phyloP scores from a whole-genome alignment of 2,329 filamentous ascomycete genomes.

The Penicillium freii region DNA sequence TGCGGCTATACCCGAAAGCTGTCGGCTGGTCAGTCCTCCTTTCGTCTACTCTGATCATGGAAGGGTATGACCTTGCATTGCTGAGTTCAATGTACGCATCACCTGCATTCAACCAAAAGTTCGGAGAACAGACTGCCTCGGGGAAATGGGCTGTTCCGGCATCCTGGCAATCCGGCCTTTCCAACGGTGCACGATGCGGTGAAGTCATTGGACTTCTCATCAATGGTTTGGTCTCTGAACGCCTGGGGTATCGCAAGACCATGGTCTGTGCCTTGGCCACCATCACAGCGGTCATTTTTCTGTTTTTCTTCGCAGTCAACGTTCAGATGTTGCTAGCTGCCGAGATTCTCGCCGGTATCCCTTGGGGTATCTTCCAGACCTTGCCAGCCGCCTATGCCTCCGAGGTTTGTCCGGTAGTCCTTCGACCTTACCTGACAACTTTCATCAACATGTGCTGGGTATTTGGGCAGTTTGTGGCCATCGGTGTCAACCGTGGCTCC shows the following conservation, averaged over 20 bases:
- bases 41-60: conserved; percentile 42
- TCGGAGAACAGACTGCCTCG: conserved; percentile 21
- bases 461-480: conserved; percentile 48
- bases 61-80: conserved; percentile 42
- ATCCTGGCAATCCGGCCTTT: conserved; percentile 34
- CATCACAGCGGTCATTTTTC: conserved; percentile 45
- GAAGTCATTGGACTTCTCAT: conserved; percentile 31
- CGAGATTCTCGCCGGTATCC: conserved; percentile 49
- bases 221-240: conserved; percentile 30
- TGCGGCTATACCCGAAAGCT: conserved; percentile 35
- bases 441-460: conserved; percentile 45
- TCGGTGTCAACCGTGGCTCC: conserved; percentile 47
- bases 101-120: conserved; percentile 33
- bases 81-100: conserved; percentile 36
- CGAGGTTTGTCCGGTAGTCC: conserved; percentile 41
- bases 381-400: conserved; percentile 43
- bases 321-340: conserved; percentile 45
- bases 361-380: conserved; percentile 50
- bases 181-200: conserved; percentile 22
- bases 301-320: conserved; percentile 49
- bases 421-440: conserved; percentile 41
- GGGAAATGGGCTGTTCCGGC: conserved; percentile 29
- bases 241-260: conserved; percentile 31
- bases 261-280: conserved; percentile 38
- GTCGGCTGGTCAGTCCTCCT: conserved; percentile 39